Conservation (phyloP, 495 filamentous ascomycete species). For the Hypoxylon fuscum region DNA sequence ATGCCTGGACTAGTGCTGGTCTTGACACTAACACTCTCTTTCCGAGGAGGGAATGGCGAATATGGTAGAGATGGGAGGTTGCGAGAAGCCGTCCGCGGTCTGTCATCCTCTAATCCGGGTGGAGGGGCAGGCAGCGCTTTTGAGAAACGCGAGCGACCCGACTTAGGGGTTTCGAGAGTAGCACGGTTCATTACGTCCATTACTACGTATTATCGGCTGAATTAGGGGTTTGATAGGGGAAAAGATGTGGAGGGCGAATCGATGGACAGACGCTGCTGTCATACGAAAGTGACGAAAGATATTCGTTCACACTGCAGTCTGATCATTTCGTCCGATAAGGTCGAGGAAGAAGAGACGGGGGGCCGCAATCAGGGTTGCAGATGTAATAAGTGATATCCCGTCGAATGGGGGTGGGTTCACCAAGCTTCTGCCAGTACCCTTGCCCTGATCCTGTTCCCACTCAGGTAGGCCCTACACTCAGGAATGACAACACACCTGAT, state of each 20-base stretch:
- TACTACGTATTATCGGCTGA: conserved; percentile 32
- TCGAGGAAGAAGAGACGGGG: conserved; percentile 36
- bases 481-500: conserved; percentile 36
- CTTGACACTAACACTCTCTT: conserved; percentile 35
- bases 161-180: conserved; percentile 37
- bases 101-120: conserved; percentile 27
- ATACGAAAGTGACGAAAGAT: conserved; percentile 31
- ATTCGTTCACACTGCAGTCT: conserved; percentile 25
- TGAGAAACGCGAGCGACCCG: conserved; percentile 48
- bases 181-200: conserved; percentile 28
- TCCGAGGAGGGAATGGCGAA: conserved; percentile 39
- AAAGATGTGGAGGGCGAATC: conserved; percentile 20
- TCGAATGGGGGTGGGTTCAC: conserved; percentile 35
- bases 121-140: conserved; percentile 47
- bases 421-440: conserved; percentile 26
- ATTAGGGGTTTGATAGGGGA: conserved; percentile 29
- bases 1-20: conserved; percentile 23
- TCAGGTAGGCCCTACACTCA: conserved; percentile 24
- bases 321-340: conserved; percentile 40
- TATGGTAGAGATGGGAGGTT: conserved; percentile 24
- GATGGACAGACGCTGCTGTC: conserved; percentile 29
- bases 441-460: conserved; percentile 32
- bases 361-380: conserved; percentile 36
- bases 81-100: conserved; percentile 28
- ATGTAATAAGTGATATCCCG: conserved; percentile 35